These are phyloP conservation scores for Exophiala sp. DNA, from an alignment of 2,329 filamentous ascomycete genomes.

Conservation along the genomic window DNA sequence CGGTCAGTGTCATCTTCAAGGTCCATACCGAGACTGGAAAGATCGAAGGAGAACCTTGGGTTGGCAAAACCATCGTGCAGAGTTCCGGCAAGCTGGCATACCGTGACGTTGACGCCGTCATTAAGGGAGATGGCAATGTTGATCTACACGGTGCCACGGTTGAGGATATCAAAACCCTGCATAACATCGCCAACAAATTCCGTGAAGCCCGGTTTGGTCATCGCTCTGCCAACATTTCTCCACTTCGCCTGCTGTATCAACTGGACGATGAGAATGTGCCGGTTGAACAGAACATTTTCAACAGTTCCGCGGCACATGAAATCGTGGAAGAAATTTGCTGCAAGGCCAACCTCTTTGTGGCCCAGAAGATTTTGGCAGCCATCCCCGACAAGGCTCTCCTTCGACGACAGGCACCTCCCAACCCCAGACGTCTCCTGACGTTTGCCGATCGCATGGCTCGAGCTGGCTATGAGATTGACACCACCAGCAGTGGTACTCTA, in stretches of 20 bases:
- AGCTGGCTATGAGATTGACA: conserved; percentile 84
- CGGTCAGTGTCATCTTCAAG: conserved; percentile 87
- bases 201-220: conserved; percentile 79
- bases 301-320: conserved; percentile 81
- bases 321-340: conserved; percentile 92
- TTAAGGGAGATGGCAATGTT: conserved; percentile 58
- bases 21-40: conserved; percentile 78
- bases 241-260: conserved; percentile 83
- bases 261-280: conserved; percentile 97
- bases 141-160: conserved; percentile 60
- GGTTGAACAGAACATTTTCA: conserved; percentile 92
- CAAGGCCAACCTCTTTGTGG: conserved; percentile 85
- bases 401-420: conserved; percentile 78
- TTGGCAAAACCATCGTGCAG: conserved; percentile 90
- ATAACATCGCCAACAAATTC: conserved; percentile 80
- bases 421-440: conserved; percentile 77
- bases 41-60: conserved; percentile 81
- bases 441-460: conserved; percentile 91
- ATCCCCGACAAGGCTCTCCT: conserved; percentile 90
- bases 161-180: conserved; percentile 74
- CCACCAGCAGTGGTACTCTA: conserved; percentile 78
- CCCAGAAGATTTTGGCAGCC: conserved; percentile 69
- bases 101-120: conserved; percentile 75
- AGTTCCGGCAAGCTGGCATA: conserved; percentile 81
- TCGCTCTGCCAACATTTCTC: conserved; percentile 70